These are phyloP conservation scores for Sonneratia caseolaris DNA, from an alignment of 345 rosid species.

Conservation along the genomic window DNA sequence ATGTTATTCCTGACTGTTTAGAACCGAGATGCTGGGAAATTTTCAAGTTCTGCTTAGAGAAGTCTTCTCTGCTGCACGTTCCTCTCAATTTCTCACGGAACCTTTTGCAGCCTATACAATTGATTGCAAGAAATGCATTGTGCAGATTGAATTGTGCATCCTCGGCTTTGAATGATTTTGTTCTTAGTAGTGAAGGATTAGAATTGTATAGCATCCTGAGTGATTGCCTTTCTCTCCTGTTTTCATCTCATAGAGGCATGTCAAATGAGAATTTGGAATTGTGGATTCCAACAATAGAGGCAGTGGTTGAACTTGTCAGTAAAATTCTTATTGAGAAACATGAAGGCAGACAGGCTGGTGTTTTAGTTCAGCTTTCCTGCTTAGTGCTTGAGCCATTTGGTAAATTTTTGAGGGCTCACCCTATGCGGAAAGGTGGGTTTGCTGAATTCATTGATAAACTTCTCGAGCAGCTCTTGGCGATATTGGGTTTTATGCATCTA, in stretches of 20 bases:
- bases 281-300: conserved; percentile 52
- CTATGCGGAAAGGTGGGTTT: conserved; percentile 63
- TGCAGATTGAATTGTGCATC: conserved; percentile 22
- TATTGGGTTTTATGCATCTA: conserved; percentile 36
- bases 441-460: conserved; percentile 57
- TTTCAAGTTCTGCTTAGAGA: conserved; percentile 63
- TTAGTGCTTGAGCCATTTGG: conserved; percentile 72
- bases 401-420: conserved; percentile 67
- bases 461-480: conserved; percentile 54
- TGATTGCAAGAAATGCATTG: conserved; percentile 29
- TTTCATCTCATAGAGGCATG: conserved; percentile 42
- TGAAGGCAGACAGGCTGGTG: conserved; percentile 28
- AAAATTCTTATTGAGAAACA: conserved; percentile 30
- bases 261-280: conserved; percentile 57
- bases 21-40: conserved; percentile 77
- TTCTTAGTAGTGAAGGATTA: conserved; percentile 31
- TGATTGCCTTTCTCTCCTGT: conserved; percentile 54
- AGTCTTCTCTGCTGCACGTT: conserved; percentile 41
- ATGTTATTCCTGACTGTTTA: conserved; percentile 28
- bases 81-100: conserved; percentile 44
- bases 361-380: conserved; percentile 42
- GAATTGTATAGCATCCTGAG: conserved; percentile 33
- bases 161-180: conserved; percentile 14
- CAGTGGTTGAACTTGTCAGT: conserved; percentile 42
- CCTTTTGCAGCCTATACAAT: conserved; percentile 44